Percentiles rank a stretch among this genome's conserved stretches.
phyloP scores from a whole-genome alignment of 2,329 filamentous ascomycete genomes.

The Cladosporium sp. region DNA sequence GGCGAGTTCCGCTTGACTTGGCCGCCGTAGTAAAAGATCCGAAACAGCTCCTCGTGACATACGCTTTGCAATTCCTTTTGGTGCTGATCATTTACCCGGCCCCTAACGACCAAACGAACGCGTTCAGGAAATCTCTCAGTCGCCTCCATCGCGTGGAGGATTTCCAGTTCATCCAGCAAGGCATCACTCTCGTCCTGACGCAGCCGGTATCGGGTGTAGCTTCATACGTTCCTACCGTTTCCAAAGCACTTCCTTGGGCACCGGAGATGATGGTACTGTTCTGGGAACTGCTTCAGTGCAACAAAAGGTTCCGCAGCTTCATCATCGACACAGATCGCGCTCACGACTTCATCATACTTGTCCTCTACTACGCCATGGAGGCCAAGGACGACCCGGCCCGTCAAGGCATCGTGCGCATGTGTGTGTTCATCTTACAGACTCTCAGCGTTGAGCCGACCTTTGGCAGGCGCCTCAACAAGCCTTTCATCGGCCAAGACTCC shows the following conservation, averaged over 20 bases:
- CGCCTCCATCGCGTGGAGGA: slow-evolving; percentile 89
- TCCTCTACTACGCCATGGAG: slow-evolving; percentile 89
- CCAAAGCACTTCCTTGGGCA: slow-evolving; percentile 76
- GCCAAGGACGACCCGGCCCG: slow-evolving; percentile 80
- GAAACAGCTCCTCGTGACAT: slow-evolving; percentile 84
- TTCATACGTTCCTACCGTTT: slow-evolving; percentile 82
- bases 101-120: slow-evolving; percentile 61
- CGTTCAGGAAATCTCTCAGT: slow-evolving; percentile 86
- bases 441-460: slow-evolving; percentile 90
- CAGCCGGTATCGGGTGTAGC: slow-evolving; percentile 85
- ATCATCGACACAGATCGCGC: slow-evolving; percentile 93
- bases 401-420: slow-evolving; percentile 92
- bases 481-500: slow-evolving; percentile 82
- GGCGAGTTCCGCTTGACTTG: slow-evolving; percentile 84
- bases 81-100: slow-evolving; percentile 41
- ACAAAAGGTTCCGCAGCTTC: slow-evolving; percentile 93
- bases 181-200: slow-evolving; percentile 60
- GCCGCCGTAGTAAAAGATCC: slow-evolving; percentile 80
- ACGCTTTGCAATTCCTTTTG: slow-evolving; percentile 85
- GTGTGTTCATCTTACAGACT: slow-evolving; percentile 92
- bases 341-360: slow-evolving; percentile 85
- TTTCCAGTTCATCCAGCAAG: slow-evolving; percentile 75
- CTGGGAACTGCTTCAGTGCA: slow-evolving; percentile 96
- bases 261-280: slow-evolving; percentile 96
- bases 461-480: slow-evolving; percentile 81